Percentiles rank a stretch among this genome's conserved stretches.
These are phyloP conservation scores for Goniomonas avonlea DNA, from an alignment of 78 protist species.

Conservation along the genomic window DNA sequence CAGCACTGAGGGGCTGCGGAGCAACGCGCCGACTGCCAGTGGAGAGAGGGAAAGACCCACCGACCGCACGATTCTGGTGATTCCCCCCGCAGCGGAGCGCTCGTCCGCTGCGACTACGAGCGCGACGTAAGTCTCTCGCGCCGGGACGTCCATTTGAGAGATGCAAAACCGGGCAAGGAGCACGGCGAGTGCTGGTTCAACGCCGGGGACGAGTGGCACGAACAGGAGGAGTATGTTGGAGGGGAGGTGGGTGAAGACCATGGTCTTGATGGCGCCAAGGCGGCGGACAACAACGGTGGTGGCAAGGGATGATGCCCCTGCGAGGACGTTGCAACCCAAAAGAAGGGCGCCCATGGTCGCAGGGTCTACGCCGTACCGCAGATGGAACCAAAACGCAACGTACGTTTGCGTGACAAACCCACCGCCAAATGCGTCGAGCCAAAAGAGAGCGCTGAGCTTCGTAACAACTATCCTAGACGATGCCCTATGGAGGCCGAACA, in stretches of 20 bases:
- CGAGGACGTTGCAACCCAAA: neutral
- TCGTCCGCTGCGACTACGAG: neutral
- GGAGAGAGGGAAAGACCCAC: neutral
- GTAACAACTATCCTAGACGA: no score
- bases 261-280: neutral
- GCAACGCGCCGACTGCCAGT: neutral
- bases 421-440: neutral
- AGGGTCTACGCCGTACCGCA: neutral
- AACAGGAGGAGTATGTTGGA: neutral
- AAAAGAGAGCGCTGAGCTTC: no score
- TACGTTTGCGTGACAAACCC: neutral
- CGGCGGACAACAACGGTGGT: neutral
- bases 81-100: neutral
- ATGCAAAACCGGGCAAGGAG: neutral
- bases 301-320: neutral
- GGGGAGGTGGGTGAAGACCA: neutral
- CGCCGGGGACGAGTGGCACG: neutral
- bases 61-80: neutral
- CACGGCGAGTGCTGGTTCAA: neutral
- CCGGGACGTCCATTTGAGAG: neutral
- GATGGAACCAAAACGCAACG: neutral
- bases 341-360: neutral
- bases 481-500: no score
- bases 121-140: neutral
- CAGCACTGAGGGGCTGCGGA: neutral